Evolutionary conservation across 805 yeast species (phyloP), one percentile per base, ranked within the genome.

Genomic region (Lipomyces mesembrius): DNA sequence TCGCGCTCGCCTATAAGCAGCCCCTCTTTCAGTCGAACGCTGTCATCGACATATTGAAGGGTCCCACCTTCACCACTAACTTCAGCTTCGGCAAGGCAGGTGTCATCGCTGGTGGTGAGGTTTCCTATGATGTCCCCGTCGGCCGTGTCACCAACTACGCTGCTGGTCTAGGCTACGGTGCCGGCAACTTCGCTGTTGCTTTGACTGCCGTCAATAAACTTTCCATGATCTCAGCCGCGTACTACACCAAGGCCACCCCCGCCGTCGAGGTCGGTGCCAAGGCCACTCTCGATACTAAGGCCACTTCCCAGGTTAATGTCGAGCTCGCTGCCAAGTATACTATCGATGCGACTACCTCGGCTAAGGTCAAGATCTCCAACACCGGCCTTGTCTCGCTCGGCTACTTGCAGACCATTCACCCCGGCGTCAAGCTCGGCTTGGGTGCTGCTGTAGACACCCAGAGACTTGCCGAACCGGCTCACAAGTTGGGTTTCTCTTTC

Each of bases 371-470:
- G 87, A 87, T 95, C 76, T 93, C 97, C 78, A 97, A 94, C 83
- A 88, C 94, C 73, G 98, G 99, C 83, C 83, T 92, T 76, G 89
- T 97, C 74, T 92, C 97, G 73, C 83, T 95, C 77, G 85, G 97
- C 72, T 95, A 93, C 89, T 90, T 94, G 79, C 98, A 94, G 85
- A 88, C 86, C 76, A 86, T 95, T 81, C 91, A 94, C 85, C 96
- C 96, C 70, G 98, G 98, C 82, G 97, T 95, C 76, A 91, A 91
- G 78, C 84, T 95, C 76, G 99, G 99, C 81, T 86, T 95, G 73
- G 99, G 99, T 86, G 90, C 96, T 76, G 92, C 97, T 72, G 88
- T 95, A 82, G 97, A 95, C 82, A 96, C 98, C 77, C 87, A 93
- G 82, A 90, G 94, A 82, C 86, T 94, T 79, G 88, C 91, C 79